These are phyloP conservation scores for Colletotrichum trifolii DNA, from an alignment of 2,329 filamentous ascomycete species.

Conservation along the genomic window DNA sequence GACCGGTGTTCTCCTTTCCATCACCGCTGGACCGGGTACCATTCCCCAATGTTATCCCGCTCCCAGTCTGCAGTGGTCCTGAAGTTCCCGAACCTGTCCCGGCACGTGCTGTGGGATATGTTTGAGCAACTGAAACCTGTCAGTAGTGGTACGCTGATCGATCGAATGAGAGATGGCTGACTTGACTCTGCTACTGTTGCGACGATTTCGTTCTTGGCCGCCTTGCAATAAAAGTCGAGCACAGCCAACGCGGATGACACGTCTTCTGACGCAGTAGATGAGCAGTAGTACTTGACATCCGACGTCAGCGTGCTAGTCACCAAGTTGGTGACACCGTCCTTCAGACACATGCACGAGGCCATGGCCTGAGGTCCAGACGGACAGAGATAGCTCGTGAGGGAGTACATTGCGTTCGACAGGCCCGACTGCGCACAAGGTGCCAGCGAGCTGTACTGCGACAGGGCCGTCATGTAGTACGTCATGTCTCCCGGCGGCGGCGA, in stretches of 20 bases:
- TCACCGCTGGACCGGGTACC: conserved; percentile 24
- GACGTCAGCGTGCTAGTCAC: conserved; percentile 58
- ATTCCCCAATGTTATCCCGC: background rate
- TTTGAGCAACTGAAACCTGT: conserved; percentile 41
- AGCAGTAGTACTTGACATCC: conserved; percentile 56
- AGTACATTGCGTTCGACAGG: conserved; percentile 54
- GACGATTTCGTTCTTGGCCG: conserved; percentile 55
- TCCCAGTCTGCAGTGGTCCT: conserved; percentile 8
- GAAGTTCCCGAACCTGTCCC: conserved; percentile 29
- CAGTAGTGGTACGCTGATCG: conserved; percentile 32
- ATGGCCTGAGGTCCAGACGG: conserved; percentile 59
- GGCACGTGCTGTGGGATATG: conserved; percentile 37
- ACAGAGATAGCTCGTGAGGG: conserved; percentile 53
- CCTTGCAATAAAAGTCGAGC: conserved; percentile 61
- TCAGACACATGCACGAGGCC: conserved; percentile 64
- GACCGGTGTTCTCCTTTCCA: conserved; percentile 26
- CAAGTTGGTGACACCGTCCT: conserved; percentile 56
- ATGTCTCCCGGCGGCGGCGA: conserved; percentile 63
- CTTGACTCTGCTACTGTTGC: conserved; percentile 54
- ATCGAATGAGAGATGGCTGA: conserved; percentile 36
- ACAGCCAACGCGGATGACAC: conserved; percentile 59
- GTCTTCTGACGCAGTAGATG: conserved; percentile 54
- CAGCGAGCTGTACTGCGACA: conserved; percentile 58
- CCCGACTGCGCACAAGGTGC: conserved; percentile 57
- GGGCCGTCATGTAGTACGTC: conserved; percentile 65